Conservation (phyloP, 495 filamentous ascomycete genomes). For the Podospora pseudocomata region DNA sequence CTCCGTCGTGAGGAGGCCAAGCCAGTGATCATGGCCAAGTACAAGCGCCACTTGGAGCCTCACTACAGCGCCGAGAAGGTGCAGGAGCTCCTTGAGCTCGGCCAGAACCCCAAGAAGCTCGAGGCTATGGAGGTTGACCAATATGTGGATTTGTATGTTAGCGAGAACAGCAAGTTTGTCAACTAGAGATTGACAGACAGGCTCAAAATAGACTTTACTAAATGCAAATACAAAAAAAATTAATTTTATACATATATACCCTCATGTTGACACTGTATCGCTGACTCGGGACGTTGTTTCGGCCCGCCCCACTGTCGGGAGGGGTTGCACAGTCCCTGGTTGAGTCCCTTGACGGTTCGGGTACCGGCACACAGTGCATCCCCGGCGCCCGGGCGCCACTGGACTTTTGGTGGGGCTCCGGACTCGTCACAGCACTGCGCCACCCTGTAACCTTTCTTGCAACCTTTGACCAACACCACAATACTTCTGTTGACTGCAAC, state of each 20-base stretch:
- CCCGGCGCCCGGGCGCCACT: not conserved
- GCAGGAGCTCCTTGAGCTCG: constrained; percentile 72
- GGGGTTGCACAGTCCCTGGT: not conserved
- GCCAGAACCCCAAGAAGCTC: constrained; percentile 65
- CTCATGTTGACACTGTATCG: not conserved
- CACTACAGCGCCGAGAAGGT: constrained; percentile 75
- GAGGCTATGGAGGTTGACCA: constrained; percentile 80
- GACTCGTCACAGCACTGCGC: not conserved
- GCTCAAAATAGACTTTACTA: not conserved
- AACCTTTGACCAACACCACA: not conserved
- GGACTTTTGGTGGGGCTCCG: not conserved
- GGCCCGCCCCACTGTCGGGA: not conserved
- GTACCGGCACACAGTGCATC: not conserved
- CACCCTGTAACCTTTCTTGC: not conserved
- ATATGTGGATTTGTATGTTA: constrained; percentile 89
- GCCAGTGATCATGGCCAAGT: constrained; percentile 91
- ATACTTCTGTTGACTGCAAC: not conserved
- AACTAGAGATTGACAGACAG: constrained; percentile 15
- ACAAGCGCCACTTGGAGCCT: constrained; percentile 81
- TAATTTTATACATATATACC: not conserved
- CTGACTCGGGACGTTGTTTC: not conserved
- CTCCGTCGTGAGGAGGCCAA: constrained; percentile 93
- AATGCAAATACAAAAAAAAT: not conserved
- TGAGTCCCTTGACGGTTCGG: not conserved
- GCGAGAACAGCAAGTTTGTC: constrained; percentile 54